Conservation (phyloP, 164 flowering plant genomes). For the Liriodendron chinense region DNA sequence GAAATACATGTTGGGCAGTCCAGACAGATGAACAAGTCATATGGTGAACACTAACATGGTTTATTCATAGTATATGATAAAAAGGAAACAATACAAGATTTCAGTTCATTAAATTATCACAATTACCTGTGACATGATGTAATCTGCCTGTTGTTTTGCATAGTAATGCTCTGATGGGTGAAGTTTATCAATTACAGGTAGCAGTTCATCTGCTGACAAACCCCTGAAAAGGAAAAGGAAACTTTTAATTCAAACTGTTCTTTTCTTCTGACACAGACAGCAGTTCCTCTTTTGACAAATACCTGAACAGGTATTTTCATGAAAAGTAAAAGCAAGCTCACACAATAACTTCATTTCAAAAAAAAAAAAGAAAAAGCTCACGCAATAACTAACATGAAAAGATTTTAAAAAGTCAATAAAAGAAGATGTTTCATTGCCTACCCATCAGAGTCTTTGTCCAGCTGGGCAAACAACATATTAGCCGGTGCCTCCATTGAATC, state of each 20-base stretch:
- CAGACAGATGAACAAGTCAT: too few relatives aligned
- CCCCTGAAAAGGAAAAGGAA: slow-evolving; percentile 30
- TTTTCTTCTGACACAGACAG: neutral
- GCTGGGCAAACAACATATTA: slow-evolving; percentile 58
- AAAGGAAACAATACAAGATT: neutral
- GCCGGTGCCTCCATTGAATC: slow-evolving; percentile 72
- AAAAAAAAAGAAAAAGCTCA: neutral
- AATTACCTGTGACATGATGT: slow-evolving; percentile 77
- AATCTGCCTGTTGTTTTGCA: slow-evolving; percentile 96
- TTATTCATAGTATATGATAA: too few relatives aligned
- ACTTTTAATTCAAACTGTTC: neutral
- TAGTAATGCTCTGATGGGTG: slow-evolving; percentile 93
- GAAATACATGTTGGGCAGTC: too few relatives aligned
- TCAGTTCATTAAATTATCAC: neutral
- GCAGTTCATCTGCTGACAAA: slow-evolving; percentile 66
- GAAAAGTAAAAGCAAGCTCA: neutral
- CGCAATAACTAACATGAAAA: neutral
- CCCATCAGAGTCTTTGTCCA: slow-evolving; percentile 92
- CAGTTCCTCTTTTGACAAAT: neutral
- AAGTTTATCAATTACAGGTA: slow-evolving; percentile 75
- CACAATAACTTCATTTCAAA: too few relatives aligned
- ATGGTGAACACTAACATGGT: too few relatives aligned
- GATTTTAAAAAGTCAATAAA: too few relatives aligned
- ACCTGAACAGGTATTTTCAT: neutral
- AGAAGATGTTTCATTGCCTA: slow-evolving; percentile 19